A percentile compares a stretch with the other conserved stretches of the same genome.
Conservation (phyloP, 495 filamentous ascomycete genomes). For the Cetradonia linearis region DNA sequence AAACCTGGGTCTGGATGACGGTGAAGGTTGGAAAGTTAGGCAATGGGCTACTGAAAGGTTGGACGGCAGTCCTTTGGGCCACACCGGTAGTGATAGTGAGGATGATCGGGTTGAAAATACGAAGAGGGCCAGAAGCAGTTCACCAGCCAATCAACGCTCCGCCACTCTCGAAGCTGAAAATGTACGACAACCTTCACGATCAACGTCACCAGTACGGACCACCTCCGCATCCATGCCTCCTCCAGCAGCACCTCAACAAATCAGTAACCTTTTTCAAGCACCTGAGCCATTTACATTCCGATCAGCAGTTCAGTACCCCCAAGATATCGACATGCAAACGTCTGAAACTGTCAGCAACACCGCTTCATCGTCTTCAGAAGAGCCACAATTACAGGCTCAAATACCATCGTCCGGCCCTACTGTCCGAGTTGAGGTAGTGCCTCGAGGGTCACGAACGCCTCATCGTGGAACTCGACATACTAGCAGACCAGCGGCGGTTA, state of each 20-base stretch:
- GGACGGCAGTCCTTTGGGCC: conserved; percentile 44
- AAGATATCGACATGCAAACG: conserved; percentile 55
- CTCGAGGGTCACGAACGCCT: conserved; percentile 42
- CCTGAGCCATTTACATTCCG: conserved; percentile 60
- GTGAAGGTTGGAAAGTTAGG: conserved; percentile 70
- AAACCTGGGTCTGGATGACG: conserved; percentile 63
- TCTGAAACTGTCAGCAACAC: conserved; percentile 32
- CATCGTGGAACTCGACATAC: conserved; percentile 40
- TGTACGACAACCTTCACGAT: conserved; percentile 31
- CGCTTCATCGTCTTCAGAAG: conserved; percentile 15
- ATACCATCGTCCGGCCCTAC: conserved; percentile 33
- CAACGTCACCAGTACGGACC: conserved; percentile 34
- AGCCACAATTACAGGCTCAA: conserved; percentile 23
- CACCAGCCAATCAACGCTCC: conserved; percentile 51
- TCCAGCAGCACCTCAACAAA: conserved; percentile 20
- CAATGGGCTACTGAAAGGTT: conserved; percentile 76
- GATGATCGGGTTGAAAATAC: conserved; percentile 55
- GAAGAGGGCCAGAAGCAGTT: conserved; percentile 46
- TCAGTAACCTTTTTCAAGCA: conserved; percentile 23
- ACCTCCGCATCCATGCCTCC: conserved; percentile 36
- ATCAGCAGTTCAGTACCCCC: conserved; percentile 55
- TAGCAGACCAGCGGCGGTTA: conserved; percentile 34
- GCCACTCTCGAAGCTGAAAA: conserved; percentile 33
- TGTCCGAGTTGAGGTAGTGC: conserved; percentile 42
- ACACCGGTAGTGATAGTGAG: conserved; percentile 54